These are phyloP conservation scores for Geranium rotundifolium DNA, from an alignment of 345 rosid species.

Conservation along the genomic window DNA sequence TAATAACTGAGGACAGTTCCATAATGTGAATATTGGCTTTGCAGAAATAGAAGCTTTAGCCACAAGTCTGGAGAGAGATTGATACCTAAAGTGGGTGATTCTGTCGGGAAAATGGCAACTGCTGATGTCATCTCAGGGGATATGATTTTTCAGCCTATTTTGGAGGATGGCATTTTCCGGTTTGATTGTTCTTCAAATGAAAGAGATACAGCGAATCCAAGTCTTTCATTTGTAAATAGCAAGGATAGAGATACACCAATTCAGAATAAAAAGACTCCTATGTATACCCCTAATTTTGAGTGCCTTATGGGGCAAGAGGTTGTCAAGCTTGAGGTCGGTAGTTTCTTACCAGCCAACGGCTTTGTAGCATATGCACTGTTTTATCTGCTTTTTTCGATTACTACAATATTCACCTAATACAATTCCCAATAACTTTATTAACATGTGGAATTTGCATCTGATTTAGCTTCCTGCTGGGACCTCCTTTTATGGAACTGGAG, in stretches of 20 bases:
- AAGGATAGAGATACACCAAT: constrained; percentile 48
- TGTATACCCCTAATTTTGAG: constrained; percentile 36
- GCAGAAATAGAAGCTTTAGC: constrained; percentile 25
- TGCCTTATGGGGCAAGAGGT: constrained; percentile 40
- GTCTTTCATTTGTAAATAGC: constrained; percentile 48
- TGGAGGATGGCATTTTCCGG: constrained; percentile 67
- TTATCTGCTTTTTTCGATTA: neutral
- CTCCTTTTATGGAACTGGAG: constrained; percentile 87
- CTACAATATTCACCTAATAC: neutral
- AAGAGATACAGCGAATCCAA: constrained; percentile 51
- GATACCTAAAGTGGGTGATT: constrained; percentile 29
- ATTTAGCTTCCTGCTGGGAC: constrained; percentile 70
- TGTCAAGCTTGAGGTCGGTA: constrained; percentile 55
- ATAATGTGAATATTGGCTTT: neutral
- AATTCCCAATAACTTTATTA: neutral
- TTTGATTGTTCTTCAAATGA: constrained; percentile 55
- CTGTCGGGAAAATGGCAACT: constrained; percentile 20
- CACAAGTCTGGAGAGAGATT: constrained; percentile 5
- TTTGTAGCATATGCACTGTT: neutral
- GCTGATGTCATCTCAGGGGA: constrained; percentile 21
- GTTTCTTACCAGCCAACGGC: neutral
- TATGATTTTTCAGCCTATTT: constrained; percentile 61
- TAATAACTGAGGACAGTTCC: too few relatives aligned
- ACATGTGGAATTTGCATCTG: constrained; percentile 9
- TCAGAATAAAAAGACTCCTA: constrained; percentile 29